Base-by-base conservation (phyloP, 1,284 basidiomycete genomes). In the Sporisorium exsertum region DNA sequence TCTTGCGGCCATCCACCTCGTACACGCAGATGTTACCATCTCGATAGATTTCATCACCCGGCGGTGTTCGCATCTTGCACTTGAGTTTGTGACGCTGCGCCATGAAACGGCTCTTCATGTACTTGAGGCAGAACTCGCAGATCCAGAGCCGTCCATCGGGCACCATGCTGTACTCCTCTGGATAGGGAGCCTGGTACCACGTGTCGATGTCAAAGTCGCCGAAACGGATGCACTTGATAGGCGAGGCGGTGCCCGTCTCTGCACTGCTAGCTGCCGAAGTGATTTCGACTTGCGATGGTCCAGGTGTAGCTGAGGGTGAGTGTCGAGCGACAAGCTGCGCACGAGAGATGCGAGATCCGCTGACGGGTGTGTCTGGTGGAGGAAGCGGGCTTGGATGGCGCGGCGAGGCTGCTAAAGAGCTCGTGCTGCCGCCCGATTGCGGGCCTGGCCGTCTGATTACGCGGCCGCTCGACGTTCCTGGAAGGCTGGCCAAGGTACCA, bases 141-240 rank as follows among this genome's bases (percentile, higher is more conserved):
- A 98, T 91, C 94, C 95, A 98, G 49, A 99, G 87, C 54, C 92
- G 89, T 13, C 96, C 96, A 80, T 97, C 94, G 7, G 95, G 94
- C 57, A 97, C 92, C 73, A 91, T 91, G 32, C 94, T 91, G 86
- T 97, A 99, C 86, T 99, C 97, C 86, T 99, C 96, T 0, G 97
- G 97, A 85, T 98, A 99, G 1, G 97, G 97, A 12, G 97, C 96
- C 83, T 97, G 94, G 86, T 94, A 99, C 97, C 97, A 99, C 0
- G 96, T 97, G 83, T 96, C 92, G 82, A 99, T 95, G 84, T 99
- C 95, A 84, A 89, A 97, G 43, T 91, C 89, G n/a, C 95, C 96
- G 81, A 99, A 97, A 20, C 95, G 91, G 70, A 99, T 95, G 64
- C 67, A 74, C 56, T 81, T 81, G 64, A 85, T 81, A 3, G 84